Evolutionary conservation across 2,329 filamentous ascomycete genomes (phyloP).

Genomic region (Penicillium polonicum): DNA sequence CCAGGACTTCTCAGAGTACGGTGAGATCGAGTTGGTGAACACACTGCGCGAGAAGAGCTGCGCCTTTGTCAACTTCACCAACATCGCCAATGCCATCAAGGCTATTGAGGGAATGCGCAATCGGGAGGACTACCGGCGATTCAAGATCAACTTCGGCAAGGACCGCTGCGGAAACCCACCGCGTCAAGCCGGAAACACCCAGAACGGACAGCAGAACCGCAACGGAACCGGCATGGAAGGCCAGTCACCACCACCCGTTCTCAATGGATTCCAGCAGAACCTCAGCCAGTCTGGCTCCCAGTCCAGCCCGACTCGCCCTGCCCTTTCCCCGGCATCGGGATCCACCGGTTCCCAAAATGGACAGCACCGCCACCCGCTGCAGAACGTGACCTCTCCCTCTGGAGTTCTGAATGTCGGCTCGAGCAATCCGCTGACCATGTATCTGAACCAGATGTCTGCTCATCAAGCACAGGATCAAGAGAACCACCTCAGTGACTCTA

Average conservation of each 20-base stretch:
- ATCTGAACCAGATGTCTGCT: conserved; percentile 72
- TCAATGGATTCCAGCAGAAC: conserved; percentile 58
- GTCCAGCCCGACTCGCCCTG: conserved; percentile 60
- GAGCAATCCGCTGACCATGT: conserved; percentile 90
- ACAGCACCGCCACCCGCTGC: conserved; percentile 58
- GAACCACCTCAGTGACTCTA: conserved; percentile 43
- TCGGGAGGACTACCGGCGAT: conserved; percentile 94
- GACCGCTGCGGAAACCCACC: conserved; percentile 96
- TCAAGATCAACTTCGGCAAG: conserved; percentile 99
- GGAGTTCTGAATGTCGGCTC: conserved; percentile 73
- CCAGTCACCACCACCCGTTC: conserved; percentile 54
- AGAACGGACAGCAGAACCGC: conserved; percentile 64
- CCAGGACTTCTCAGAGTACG: conserved; percentile 95
- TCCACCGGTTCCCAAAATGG: conserved; percentile 57
- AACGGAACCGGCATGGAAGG: conserved; percentile 55
- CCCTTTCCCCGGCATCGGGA: conserved; percentile 53
- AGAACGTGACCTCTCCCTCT: conserved; percentile 58
- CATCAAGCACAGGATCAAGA: conserved; percentile 67
- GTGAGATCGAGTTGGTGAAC: conserved; percentile 97
- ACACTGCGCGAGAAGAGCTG: conserved; percentile 97
- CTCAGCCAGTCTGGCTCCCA: conserved; percentile 56
- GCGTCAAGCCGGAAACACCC: conserved; percentile 67
- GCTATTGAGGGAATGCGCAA: conserved; percentile 94
- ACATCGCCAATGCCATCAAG: conserved; percentile 99
- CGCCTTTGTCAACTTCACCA: conserved; percentile 99